Evolutionary conservation across 2,329 filamentous ascomycete species (phyloP).

Genomic region (Dothiorella sarmentorum): DNA sequence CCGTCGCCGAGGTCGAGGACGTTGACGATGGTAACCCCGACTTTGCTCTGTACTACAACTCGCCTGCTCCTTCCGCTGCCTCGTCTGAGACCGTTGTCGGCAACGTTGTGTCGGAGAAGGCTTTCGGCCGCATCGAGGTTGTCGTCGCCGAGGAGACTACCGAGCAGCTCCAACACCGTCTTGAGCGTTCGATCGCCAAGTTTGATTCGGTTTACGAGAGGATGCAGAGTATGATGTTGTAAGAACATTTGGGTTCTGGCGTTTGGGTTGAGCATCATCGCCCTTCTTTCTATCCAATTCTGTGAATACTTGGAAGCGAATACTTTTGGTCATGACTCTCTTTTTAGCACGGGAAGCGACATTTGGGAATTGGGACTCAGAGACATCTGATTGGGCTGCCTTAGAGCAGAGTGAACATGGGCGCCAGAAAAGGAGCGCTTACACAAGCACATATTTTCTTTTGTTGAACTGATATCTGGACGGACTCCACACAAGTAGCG

Average conservation of each 20-base stretch:
- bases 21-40: constrained; percentile 62
- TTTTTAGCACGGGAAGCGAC: constrained; percentile 15
- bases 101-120: constrained; percentile 54
- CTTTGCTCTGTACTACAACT: constrained; percentile 59
- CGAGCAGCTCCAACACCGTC: constrained; percentile 30
- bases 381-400: not conserved
- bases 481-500: not conserved
- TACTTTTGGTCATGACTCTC: constrained; percentile 15
- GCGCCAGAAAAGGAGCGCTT: constrained; percentile 9
- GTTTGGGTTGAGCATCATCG: not conserved
- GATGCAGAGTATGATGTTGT: constrained; percentile 34
- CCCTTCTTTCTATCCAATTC: constrained; percentile 6
- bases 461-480: not conserved
- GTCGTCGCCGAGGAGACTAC: constrained; percentile 51
- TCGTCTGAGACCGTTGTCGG: constrained; percentile 41
- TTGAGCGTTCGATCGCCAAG: constrained; percentile 34
- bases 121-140: constrained; percentile 62
- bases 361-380: not conserved
- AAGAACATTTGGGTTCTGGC: too few species aligned
- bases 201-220: constrained; percentile 34
- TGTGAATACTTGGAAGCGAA: constrained; percentile 16
- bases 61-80: constrained; percentile 28
- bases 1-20: constrained; percentile 49
- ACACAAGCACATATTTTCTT: constrained; percentile 13
- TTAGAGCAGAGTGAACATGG: constrained; percentile 6